phyloP scores from a whole-genome alignment of 108 stramenopile species.

The Cylindrotheca fusiformis region DNA sequence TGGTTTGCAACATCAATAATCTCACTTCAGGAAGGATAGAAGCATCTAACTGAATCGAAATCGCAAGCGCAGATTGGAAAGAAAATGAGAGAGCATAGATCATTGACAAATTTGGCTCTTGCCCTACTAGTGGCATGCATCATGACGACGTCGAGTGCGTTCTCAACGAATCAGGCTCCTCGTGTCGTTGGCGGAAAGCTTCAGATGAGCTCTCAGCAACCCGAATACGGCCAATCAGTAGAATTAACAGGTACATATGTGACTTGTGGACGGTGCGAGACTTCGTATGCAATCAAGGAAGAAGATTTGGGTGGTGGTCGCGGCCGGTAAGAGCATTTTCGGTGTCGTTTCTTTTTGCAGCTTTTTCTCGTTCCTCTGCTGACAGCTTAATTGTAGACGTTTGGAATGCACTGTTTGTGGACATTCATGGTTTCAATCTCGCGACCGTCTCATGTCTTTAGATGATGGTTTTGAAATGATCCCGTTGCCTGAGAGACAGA shows the following conservation, averaged over 20 bases:
- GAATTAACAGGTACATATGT: conserved; percentile 43
- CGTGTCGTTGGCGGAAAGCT: too few species aligned
- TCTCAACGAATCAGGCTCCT: too few species aligned
- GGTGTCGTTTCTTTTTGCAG: conserved; percentile 1
- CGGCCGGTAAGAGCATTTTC: conserved; percentile 47
- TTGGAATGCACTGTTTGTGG: conserved; percentile 76
- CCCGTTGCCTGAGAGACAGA: conserved; percentile 44
- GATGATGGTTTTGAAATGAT: conserved; percentile 54
- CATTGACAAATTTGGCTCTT: too few species aligned
- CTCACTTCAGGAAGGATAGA: too few species aligned
- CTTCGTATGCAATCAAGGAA: conserved; percentile 52
- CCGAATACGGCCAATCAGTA: conserved; percentile 22
- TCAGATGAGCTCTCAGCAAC: conserved; percentile 8
- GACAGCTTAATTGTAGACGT: conserved; percentile 33
- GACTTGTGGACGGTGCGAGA: conserved; percentile 65
- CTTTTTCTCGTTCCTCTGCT: conserved; percentile 1
- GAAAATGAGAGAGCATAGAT: too few species aligned
- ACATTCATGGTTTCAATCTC: conserved; percentile 81
- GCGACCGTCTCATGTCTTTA: conserved; percentile 63
- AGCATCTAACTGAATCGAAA: too few species aligned
- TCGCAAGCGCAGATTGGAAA: too few species aligned
- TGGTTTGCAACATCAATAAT: too few species aligned
- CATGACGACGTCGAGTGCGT: too few species aligned
- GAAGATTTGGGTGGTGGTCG: conserved; percentile 63
- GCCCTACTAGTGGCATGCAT: too few species aligned